Conservation (phyloP, 1,284 basidiomycete genomes). For the Leccinum angustisporum region DNA sequence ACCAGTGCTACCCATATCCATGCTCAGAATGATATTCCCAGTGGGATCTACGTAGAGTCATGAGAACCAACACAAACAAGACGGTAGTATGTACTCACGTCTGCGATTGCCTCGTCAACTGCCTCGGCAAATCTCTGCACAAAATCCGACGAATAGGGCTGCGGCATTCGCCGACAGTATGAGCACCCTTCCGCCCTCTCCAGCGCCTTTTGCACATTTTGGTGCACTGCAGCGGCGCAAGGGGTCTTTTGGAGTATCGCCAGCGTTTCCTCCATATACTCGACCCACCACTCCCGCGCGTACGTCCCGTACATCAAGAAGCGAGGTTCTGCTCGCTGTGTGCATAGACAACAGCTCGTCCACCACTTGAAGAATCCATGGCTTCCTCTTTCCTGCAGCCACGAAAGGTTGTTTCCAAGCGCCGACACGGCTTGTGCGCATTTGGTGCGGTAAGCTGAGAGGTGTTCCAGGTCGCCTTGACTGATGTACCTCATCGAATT, state of each 20-base stretch:
- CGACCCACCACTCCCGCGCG: conserved; percentile 33
- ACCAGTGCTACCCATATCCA: neutral
- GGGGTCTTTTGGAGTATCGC: conserved; percentile 23
- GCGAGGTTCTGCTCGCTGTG: conserved; percentile 21
- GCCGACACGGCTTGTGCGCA: conserved; percentile 21
- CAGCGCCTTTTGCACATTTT: conserved; percentile 23
- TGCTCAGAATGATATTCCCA: conserved; percentile 20
- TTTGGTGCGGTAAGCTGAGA: conserved; percentile 24
- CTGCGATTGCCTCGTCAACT: conserved; percentile 20
- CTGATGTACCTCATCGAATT: conserved; percentile 10
- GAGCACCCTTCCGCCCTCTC: conserved; percentile 21
- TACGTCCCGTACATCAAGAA: conserved; percentile 30
- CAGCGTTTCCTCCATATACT: conserved; percentile 32
- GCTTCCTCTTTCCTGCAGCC: conserved; percentile 26
- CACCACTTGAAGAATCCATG: conserved; percentile 31
- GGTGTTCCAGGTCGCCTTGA: conserved; percentile 14
- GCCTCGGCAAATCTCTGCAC: conserved; percentile 23
- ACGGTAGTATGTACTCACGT: conserved; percentile 16
- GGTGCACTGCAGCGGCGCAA: conserved; percentile 23
- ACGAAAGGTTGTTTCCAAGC: conserved; percentile 28
- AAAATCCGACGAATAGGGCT: conserved; percentile 23
- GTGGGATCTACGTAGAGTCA: conserved; percentile 17
- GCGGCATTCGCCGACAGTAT: conserved; percentile 23
- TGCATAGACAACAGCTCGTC: conserved; percentile 28
- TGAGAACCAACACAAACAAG: neutral